These are phyloP conservation scores for Fusarium udum DNA, from an alignment of 2,329 filamentous ascomycete genomes.

Conservation along the genomic window DNA sequence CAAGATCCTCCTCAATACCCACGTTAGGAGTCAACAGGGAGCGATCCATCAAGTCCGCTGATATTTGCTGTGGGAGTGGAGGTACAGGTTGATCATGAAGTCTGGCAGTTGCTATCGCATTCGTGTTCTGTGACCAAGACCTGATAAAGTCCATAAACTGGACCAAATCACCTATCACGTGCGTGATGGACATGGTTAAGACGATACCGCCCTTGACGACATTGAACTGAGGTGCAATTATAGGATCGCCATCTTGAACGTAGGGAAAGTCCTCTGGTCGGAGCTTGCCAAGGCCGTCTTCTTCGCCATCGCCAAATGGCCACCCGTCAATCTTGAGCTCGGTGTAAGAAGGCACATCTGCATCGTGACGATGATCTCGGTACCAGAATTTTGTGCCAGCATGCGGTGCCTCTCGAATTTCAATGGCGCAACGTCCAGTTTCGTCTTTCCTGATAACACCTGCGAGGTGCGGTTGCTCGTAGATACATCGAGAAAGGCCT, in stretches of 20 bases:
- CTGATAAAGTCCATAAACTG: conserved; percentile 7
- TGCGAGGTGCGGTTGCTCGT: conserved; percentile 9
- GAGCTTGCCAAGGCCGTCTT: conserved; percentile 8
- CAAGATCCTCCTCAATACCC: neutral
- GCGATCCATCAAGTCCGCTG: neutral
- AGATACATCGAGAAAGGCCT: conserved; percentile 3
- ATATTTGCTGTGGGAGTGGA: neutral
- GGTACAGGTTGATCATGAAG: neutral
- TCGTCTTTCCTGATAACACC: conserved; percentile 7
- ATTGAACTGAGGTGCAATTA: conserved; percentile 11
- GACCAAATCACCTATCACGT: conserved; percentile 9
- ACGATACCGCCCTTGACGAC: conserved; percentile 2
- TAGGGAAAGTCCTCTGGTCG: neutral
- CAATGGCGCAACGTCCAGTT: conserved; percentile 1
- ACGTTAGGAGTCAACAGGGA: neutral
- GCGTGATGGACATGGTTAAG: conserved; percentile 12
- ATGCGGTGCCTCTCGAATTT: neutral
- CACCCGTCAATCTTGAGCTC: neutral
- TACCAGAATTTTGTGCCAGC: conserved; percentile 3
- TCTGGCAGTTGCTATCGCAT: neutral
- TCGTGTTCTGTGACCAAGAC: conserved; percentile 8
- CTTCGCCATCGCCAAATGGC: conserved; percentile 6
- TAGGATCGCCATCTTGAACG: conserved; percentile 1
- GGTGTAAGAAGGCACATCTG: neutral
- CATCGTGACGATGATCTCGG: neutral